Percentiles rank a stretch among this genome's conserved stretches.
phyloP scores from a whole-genome alignment of 1,284 basidiomycete species.

The Melampsora larici-populina region DNA sequence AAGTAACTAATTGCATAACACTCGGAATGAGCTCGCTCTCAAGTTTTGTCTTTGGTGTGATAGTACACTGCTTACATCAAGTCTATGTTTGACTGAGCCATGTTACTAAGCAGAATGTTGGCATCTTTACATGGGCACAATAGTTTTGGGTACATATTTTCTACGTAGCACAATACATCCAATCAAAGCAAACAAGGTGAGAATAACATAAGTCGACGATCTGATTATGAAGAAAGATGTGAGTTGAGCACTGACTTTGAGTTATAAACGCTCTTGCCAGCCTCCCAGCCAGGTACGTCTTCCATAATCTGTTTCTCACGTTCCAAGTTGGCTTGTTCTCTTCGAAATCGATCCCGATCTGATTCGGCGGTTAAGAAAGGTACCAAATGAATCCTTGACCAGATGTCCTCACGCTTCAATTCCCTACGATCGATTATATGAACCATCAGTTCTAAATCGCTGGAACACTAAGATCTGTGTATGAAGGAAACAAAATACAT shows the following conservation, averaged over 20 bases:
- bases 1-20: too few species aligned
- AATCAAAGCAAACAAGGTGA: neutral
- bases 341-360: slow-evolving; percentile 83
- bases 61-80: too few species aligned
- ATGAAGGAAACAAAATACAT: slow-evolving; percentile 51
- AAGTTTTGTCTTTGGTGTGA: too few species aligned
- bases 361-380: slow-evolving; percentile 87
- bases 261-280: slow-evolving; percentile 40
- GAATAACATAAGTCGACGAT: neutral
- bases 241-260: slow-evolving; percentile 19
- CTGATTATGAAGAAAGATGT: neutral
- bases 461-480: too few species aligned
- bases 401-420: slow-evolving; percentile 84
- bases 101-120: too few species aligned
- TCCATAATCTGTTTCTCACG: slow-evolving; percentile 93
- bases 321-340: slow-evolving; percentile 71
- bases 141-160: slow-evolving; percentile 42
- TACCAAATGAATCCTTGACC: slow-evolving; percentile 93
- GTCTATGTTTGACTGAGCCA: too few species aligned
- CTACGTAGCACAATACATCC: neutral
- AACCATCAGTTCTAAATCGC: neutral
- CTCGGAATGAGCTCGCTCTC: too few species aligned
- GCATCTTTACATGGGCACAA: slow-evolving; percentile 26
- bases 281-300: slow-evolving; percentile 78
- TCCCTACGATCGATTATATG: slow-evolving; percentile 63